Conservation (phyloP, 164 flowering plant species). For the Protea cynaroides region DNA sequence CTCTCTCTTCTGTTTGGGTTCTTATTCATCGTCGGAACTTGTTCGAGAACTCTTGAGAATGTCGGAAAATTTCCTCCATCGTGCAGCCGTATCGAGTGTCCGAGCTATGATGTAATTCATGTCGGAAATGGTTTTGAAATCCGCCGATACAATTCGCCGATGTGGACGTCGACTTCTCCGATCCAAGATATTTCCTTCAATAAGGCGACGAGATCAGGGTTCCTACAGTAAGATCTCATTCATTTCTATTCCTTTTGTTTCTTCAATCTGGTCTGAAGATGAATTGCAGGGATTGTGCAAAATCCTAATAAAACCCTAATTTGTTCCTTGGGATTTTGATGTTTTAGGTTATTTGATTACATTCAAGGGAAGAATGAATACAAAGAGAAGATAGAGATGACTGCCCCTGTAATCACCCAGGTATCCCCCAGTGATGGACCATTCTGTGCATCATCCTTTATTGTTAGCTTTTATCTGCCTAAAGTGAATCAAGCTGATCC, state of each 20-base stretch:
- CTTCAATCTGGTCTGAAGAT: not conserved
- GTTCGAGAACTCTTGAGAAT: not conserved
- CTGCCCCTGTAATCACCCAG: conserved; percentile 78
- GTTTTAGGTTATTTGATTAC: conserved; percentile 64
- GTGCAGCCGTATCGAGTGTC: conserved; percentile 83
- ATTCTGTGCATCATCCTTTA: conserved; percentile 67
- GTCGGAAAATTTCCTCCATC: conserved; percentile 35
- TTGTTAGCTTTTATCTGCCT: conserved; percentile 77
- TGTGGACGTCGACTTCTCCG: conserved; percentile 66
- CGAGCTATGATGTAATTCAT: conserved; percentile 42
- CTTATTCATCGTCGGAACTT: conserved; percentile 1
- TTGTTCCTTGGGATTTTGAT: not conserved
- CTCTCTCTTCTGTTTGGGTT: conserved; percentile 6
- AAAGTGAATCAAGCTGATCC: conserved; percentile 62
- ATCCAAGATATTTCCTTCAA: conserved; percentile 71
- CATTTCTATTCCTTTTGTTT: not conserved
- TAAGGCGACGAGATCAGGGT: conserved; percentile 61
- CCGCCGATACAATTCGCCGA: conserved; percentile 57
- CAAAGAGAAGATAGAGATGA: conserved; percentile 66
- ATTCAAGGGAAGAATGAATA: conserved; percentile 80
- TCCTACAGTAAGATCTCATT: conserved; percentile 44
- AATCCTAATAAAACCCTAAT: too few species aligned
- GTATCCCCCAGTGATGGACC: conserved; percentile 85
- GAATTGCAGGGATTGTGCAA: too few species aligned
- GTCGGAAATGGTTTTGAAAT: conserved; percentile 67